Evolutionary conservation across 2,329 filamentous ascomycete genomes (phyloP), one percentile per base, ranked within the genome.

Genomic region (Botrytis cinerea): DNA sequence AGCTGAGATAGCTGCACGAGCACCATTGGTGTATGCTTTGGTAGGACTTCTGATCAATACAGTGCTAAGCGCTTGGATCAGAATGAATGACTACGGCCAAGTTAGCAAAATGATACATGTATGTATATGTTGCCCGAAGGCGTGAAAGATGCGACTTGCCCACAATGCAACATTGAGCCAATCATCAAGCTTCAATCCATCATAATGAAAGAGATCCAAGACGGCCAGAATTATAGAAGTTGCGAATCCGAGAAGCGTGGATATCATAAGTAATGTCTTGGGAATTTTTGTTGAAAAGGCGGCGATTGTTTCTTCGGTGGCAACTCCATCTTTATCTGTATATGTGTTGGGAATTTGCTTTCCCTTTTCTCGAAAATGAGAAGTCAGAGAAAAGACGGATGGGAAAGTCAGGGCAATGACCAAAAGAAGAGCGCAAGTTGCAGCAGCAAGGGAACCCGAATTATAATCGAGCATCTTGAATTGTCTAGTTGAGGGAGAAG

Each of bases 291-390:
- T 87, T 43, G 91, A 91, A 79, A 91, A 94, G 57, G 85, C 85
- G 35, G 86, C 85, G 70, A 89, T 80, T 1, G 90, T 89, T 79
- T 91, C 89, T 59, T 88, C 85, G 0, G 89, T 91, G 46, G 90
- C 91, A 75, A 87, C 85, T 67, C 92, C 92, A 82, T 95, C 92
- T 75, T 86, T 83, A 79, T 95, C 92, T 77, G 90, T 84, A 78
- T 94, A 94, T 20, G 85, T 83, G 18, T 86, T 82, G 59, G 79
- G 73, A 81, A 79, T 75, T 67, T 76, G 57, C 81, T 77, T 78
- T 18, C 48, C 66, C 74, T 80, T 64, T 62, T 66, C 57, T 79
- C 77, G 73, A 81, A 77, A 76, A 77, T 85, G 84, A 46, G 77
- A 76, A 63, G 81, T 51, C 51, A 83, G 76, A 61, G 81, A 80